Evolutionary conservation across 805 yeast species (phyloP).

Genomic region (Ogataea zsoltii): DNA sequence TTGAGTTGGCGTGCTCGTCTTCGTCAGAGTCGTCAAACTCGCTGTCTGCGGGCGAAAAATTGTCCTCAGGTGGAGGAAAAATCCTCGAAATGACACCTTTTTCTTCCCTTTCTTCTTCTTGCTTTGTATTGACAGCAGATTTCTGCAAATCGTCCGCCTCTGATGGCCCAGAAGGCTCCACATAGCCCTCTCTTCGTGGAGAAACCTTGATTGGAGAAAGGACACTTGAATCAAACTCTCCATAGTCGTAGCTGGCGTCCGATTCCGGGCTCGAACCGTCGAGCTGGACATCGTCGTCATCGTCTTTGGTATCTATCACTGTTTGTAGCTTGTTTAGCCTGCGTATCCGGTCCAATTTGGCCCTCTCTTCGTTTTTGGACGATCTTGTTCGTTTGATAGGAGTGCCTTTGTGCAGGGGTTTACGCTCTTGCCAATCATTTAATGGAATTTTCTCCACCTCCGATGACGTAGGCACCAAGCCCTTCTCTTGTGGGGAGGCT

Average conservation of each 20-base stretch:
- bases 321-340: background rate
- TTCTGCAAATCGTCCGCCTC: too few relatives aligned
- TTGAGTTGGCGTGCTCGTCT: slow-evolving; percentile 3
- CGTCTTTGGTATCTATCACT: background rate
- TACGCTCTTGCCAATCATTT: slow-evolving; percentile 12
- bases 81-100: background rate
- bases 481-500: background rate
- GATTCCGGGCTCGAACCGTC: slow-evolving; percentile 13
- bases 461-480: slow-evolving; percentile 1
- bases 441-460: slow-evolving; percentile 12
- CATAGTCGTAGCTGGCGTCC: slow-evolving; percentile 18
- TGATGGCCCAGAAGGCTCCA: background rate
- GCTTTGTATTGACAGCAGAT: too few relatives aligned
- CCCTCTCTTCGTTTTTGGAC: background rate
- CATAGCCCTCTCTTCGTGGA: slow-evolving; percentile 2
- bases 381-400: slow-evolving; percentile 8
- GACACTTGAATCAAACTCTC: slow-evolving; percentile 21
- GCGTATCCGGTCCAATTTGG: background rate
- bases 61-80: background rate
- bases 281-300: slow-evolving; percentile 17
- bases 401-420: slow-evolving; percentile 20
- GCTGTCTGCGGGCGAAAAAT: slow-evolving; percentile 7
- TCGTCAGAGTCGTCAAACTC: slow-evolving; percentile 28
- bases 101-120: too few relatives aligned
- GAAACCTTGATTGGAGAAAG: slow-evolving; percentile 21